Conservation (phyloP, 352 stramenopile genomes). For the Globisporangium nagaii region DNA sequence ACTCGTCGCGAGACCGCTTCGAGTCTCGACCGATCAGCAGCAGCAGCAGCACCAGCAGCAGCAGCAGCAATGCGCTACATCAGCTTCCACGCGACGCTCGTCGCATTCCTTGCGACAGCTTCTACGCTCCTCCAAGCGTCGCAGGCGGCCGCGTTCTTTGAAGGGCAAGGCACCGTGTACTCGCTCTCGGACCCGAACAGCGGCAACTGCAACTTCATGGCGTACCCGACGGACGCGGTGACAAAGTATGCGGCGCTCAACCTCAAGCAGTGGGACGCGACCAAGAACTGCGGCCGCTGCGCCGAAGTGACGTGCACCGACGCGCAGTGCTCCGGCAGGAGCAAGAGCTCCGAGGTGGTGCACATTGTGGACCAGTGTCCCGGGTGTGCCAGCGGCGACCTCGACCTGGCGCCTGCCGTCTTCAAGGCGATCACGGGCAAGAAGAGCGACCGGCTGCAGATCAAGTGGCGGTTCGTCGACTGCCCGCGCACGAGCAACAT, state of each 20-base stretch:
- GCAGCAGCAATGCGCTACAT: too few relatives aligned
- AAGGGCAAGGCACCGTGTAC: conserved; percentile 40
- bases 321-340: conserved; percentile 24
- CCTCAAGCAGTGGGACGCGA: conserved; percentile 41
- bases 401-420: conserved; percentile 48
- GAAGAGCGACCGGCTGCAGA: conserved; percentile 30
- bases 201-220: conserved; percentile 74
- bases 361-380: conserved; percentile 70
- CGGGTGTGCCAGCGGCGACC: conserved; percentile 37
- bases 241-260: conserved; percentile 72
- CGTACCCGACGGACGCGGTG: conserved; percentile 25
- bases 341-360: conserved; percentile 33
- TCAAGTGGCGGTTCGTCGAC: conserved; percentile 44
- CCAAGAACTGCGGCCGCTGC: conserved; percentile 41
- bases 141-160: conserved; percentile 20
- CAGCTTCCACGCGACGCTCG: background rate
- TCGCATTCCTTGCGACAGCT: conserved; percentile 4
- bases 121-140: conserved; percentile 5
- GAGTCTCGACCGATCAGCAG: too few relatives aligned
- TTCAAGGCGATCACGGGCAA: conserved; percentile 32
- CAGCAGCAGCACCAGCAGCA: too few relatives aligned
- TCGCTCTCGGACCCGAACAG: conserved; percentile 27
- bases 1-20: too few relatives aligned
- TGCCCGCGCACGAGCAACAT: conserved; percentile 25
- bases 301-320: conserved; percentile 47